Evolutionary conservation across 768 basidiomycete species (phyloP).

Genomic region (Tylopilus sp.): DNA sequence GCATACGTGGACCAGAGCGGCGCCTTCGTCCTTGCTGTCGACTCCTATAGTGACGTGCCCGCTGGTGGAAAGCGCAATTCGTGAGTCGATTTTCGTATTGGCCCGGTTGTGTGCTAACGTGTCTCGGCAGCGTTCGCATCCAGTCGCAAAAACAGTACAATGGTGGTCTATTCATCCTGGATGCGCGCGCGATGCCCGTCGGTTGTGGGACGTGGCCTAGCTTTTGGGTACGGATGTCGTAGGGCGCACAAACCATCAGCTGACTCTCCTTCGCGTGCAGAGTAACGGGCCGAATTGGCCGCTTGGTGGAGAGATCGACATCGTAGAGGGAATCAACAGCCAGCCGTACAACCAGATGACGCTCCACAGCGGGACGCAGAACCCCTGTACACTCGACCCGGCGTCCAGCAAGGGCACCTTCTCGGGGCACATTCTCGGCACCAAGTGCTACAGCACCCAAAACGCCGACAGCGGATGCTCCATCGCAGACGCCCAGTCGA

Average conservation of each 20-base stretch:
- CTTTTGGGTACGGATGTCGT: constrained; percentile 38
- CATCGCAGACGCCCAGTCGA: constrained; percentile 36
- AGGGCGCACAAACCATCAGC: background rate
- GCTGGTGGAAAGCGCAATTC: constrained; percentile 52
- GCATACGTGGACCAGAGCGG: constrained; percentile 54
- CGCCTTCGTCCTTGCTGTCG: constrained; percentile 59
- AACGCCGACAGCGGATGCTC: constrained; percentile 48
- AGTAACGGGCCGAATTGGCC: constrained; percentile 56
- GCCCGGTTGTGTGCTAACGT: background rate
- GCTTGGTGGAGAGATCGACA: constrained; percentile 60
- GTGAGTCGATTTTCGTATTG: constrained; percentile 32
- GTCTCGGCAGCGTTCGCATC: constrained; percentile 56
- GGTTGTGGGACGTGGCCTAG: constrained; percentile 65
- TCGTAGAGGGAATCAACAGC: constrained; percentile 68
- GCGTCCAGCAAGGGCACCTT: constrained; percentile 13
- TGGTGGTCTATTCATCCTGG: constrained; percentile 69
- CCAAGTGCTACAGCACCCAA: constrained; percentile 39
- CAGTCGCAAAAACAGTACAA: constrained; percentile 54
- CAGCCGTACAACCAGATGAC: constrained; percentile 59
- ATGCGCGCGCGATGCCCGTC: constrained; percentile 63
- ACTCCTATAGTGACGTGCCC: constrained; percentile 45
- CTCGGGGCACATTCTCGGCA: constrained; percentile 20
- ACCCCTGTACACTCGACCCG: constrained; percentile 24
- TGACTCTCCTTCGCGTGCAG: constrained; percentile 13
- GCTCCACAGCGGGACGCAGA: constrained; percentile 52